A percentile compares a stretch with the other conserved stretches of the same genome.
Evolutionary conservation across 73 alveolate species (phyloP).

Genomic region (Blepharisma japonicum): DNA sequence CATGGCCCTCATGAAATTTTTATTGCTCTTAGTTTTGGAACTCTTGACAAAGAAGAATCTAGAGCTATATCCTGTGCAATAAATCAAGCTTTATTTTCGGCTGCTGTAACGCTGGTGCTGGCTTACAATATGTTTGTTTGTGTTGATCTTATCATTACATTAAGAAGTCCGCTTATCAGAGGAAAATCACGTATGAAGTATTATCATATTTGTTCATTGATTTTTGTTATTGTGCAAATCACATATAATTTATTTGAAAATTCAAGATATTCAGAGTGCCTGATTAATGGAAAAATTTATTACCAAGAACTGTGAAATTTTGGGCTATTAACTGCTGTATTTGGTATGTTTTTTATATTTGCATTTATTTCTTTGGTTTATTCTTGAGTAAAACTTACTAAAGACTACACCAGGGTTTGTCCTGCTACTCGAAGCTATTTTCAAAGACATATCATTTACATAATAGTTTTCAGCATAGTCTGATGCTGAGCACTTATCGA

Average conservation of each 20-base stretch:
- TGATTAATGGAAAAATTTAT: background rate
- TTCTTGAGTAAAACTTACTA: background rate
- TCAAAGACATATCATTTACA: background rate
- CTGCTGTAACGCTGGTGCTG: background rate
- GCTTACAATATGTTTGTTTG: conserved; percentile 15
- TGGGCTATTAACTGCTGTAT: background rate
- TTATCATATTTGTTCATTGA: background rate
- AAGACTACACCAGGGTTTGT: background rate
- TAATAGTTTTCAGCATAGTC: background rate
- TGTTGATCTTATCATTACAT: conserved; percentile 5
- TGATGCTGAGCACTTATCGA: background rate
- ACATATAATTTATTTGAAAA: background rate
- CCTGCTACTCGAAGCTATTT: conserved; percentile 4
- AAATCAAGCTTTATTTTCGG: background rate
- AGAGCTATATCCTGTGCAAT: conserved; percentile 20
- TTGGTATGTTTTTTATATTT: background rate
- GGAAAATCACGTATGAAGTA: conserved; percentile 6
- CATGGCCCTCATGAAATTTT: conserved; percentile 18
- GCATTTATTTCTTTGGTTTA: background rate
- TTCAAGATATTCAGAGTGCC: background rate
- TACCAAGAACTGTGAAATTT: background rate
- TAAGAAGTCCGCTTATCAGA: conserved; percentile 19
- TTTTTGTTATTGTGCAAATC: background rate
- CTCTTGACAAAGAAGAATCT: background rate
- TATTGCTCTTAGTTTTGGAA: background rate